Evolutionary conservation across 2,329 filamentous ascomycete genomes (phyloP).

Genomic region (Dactylella cylindrospora): DNA sequence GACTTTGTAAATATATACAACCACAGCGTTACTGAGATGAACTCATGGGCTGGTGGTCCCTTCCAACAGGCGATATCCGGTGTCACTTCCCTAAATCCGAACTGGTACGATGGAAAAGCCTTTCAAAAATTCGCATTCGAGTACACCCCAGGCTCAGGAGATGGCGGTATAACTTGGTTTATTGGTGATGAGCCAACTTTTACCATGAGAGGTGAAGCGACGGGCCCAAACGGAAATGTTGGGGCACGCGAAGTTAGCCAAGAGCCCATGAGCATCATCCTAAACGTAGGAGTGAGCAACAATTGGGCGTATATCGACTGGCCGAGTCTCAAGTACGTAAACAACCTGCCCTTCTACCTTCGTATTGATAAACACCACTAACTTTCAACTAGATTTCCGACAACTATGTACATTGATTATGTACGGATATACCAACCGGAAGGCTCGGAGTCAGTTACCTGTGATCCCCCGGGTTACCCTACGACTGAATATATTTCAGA

Average conservation of each 20-base stretch:
- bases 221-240: constrained; percentile 70
- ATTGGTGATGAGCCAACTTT: constrained; percentile 67
- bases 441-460: constrained; percentile 60
- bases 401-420: constrained; percentile 60
- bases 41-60: constrained; percentile 63
- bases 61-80: constrained; percentile 67
- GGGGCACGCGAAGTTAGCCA: constrained; percentile 66
- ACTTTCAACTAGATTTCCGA: constrained; percentile 44
- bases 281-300: constrained; percentile 69
- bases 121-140: constrained; percentile 67
- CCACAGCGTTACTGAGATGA: constrained; percentile 60
- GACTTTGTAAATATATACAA: constrained; percentile 67
- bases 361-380: not conserved
- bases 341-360: not conserved
- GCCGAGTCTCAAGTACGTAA: constrained; percentile 44
- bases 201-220: constrained; percentile 60
- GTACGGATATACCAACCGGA: constrained; percentile 60
- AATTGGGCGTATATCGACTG: constrained; percentile 58
- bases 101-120: constrained; percentile 66
- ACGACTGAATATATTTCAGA: constrained; percentile 68
- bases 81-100: constrained; percentile 63
- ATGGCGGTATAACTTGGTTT: constrained; percentile 68
- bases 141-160: constrained; percentile 60
- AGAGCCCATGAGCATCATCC: constrained; percentile 67
- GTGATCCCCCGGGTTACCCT: constrained; percentile 67